Base-by-base conservation (phyloP, 495 filamentous ascomycete species). In the Penicillium silybi region DNA sequence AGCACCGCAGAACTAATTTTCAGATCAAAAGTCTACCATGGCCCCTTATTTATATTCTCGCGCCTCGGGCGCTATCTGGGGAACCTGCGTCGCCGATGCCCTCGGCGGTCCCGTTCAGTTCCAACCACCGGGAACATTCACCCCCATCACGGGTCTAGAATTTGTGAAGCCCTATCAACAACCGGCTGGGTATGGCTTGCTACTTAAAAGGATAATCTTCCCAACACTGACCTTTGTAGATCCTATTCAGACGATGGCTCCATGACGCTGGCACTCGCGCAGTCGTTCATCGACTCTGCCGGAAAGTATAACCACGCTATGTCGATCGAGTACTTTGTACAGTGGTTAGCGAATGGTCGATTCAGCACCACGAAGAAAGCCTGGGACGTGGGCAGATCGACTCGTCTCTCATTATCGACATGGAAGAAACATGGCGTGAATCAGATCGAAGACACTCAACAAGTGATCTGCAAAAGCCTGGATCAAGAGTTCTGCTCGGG, bases 81-180 rank as follows among this genome's bases (percentile, higher is more conserved):
- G 72, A 0, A 65, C 72, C 41, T 76, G 72, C 15, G 58, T 74
- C n/a, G 66, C 56, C 41, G 74, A 79, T 52, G 77, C 77, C 18
- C 71, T 80, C 4, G 77, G 77, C 13, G 77, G 62, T 6, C 77
- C 74, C 1, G 70, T 71, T 0, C 71, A 78, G 48, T 79, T 79
- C 50, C 44, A 44, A 3, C 35, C 18, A 6, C 58, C 65, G 39
- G 68, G 66, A 22, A 66, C 64, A 15, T 80, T 80, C 54, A 34
- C 62, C 2, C 62, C 57, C 11, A 63, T 78, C 46, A 68, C 58
- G 6, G 59, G 47, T 3, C 46, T 73, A 22, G 56, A 42, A 39
- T 56, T 29, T 18, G 57, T 69, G 2, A 41, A 23, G 2, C 63
- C 59, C 9, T 63, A 59, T 25, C 3, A 47, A 3, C 17, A 63